phyloP scores from a whole-genome alignment of 192 early-diverging fungal genomes.

The Oehlia diaphana region DNA sequence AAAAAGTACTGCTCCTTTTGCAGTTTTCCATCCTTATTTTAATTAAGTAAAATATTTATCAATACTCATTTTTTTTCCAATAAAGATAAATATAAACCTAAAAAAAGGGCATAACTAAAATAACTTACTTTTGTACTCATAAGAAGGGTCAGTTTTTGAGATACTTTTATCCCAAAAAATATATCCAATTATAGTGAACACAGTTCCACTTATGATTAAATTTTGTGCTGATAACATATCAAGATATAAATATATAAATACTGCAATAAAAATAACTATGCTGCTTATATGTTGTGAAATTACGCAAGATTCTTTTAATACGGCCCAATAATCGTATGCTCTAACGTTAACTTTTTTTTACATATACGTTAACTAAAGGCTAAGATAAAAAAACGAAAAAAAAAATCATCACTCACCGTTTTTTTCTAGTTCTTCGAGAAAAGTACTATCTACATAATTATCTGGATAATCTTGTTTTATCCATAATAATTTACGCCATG shows the following conservation, averaged over 20 bases:
- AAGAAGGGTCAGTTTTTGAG: constrained; percentile 42
- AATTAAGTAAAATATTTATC: neutral
- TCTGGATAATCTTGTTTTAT: constrained; percentile 89
- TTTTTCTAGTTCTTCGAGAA: constrained; percentile 84
- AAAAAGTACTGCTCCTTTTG: constrained; percentile 71
- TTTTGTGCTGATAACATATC: constrained; percentile 53
- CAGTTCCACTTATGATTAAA: constrained; percentile 59
- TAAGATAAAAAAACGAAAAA: neutral
- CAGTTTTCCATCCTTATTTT: constrained; percentile 44
- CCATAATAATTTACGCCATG: constrained; percentile 84
- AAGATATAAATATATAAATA: constrained; percentile 77
- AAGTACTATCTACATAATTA: constrained; percentile 88
- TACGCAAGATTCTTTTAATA: constrained; percentile 71
- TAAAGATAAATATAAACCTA: no score
- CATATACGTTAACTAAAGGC: neutral
- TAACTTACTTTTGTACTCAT: constrained; percentile 45
- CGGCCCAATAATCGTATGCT: constrained; percentile 78
- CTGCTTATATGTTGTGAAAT: constrained; percentile 86
- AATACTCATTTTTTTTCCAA: no score
- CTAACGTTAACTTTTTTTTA: constrained; percentile 70
- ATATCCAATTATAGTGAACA: constrained; percentile 63
- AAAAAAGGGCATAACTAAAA: constrained; percentile 2
- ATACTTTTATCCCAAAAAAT: constrained; percentile 69
- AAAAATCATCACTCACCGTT: constrained; percentile 58
- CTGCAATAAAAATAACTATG: constrained; percentile 84